Base-by-base conservation (phyloP, 805 yeast species). In the Saccharomycopsis fodiens region DNA sequence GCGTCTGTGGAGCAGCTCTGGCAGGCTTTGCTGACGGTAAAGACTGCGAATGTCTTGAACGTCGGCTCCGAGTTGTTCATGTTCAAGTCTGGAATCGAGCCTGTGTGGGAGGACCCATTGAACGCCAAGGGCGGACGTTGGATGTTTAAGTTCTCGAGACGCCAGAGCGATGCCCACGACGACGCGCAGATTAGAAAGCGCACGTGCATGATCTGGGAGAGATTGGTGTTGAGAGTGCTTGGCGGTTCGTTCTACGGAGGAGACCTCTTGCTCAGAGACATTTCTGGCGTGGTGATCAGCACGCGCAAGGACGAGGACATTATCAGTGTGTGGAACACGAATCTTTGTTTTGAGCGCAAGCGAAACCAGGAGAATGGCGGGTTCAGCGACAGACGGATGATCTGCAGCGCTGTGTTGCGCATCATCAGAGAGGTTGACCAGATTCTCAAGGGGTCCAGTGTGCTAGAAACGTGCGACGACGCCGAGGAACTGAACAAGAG, bases 41-140 rank as follows among this genome's bases (percentile, higher is more conserved):
- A 68, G 52, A 60, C 59, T 34, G 59, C 72, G 1, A 58, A 58
- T 41, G 67, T 66, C 34, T 59, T 73, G 47, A 60, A 65, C 16
- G 58, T 60, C 39, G 78, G 77, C 17, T 66, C 77, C 21, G 82
- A 78, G 56, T 65, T 73, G 45, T 73, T 76, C 48, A 59, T 79
- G 7, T 79, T 79, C 62, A 76, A 77, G 52, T 63, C 70, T 27
- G 82, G 81, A 2, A 68, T 78, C 31, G 72, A 73, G 52, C 85
- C 85, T 8, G 73, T 76, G 41, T 79, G 85, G 84, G 84, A 79
- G 56, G 84, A 79, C 56, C 79, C 80, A 6, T 64, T 69, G 41
- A 79, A 79, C 56, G 61, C 70, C 49, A 64, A 67, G 42, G 85
- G 85, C 31, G 85, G 85, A 2, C 64, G 82, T 53, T 78, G 82